Evolutionary conservation across 2,329 filamentous ascomycete species (phyloP), one percentile per base, ranked within the genome.

Genomic region (Ceratocystis ficicola): DNA sequence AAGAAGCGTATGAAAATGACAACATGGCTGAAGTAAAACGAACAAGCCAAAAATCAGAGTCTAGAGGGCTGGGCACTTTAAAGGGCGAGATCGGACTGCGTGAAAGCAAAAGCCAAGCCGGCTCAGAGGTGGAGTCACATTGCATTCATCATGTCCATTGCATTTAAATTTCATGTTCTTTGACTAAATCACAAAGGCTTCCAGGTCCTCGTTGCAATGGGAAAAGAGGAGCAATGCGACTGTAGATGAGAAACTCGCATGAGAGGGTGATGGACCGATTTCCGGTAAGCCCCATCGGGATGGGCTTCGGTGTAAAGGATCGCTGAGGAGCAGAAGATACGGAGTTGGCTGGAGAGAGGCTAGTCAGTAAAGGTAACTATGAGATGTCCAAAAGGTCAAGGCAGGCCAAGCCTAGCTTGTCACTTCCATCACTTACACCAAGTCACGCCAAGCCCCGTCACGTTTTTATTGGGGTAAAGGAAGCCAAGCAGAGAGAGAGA

Each of bases 281-380:
- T 59, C 55, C 55, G 28, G 28, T 59, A 30, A 59, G 32, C 55
- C 55, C 55, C 28, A n/a, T 36, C 15, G 28, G 52, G 52, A 8
- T 30, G n/a, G 28, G 52, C 28, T 59, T 59, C 52, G 55, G 55
- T 36, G 55, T 59, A 59, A 62, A 44, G 32, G 36, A 62, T 44
- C 60, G 12, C 36, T 44, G 36, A 28, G 32, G 46, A 22, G 44
- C 3, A n/a, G 36, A 20, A 59, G 5, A 59, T 32, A n/a, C 22
- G 48, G n/a, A 12, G n/a, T 3, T 52, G n/a, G n/a, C n/a, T 50
- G 46, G 3, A 22, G 22, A 50, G 8, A 22, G 17, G 6, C n/a
- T 50, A 36, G 50, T 10, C 15, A 30, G 17, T 57, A 57, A 4
- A 30, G 22, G 46, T 1, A 7, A 41, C 36, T 41, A 4, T 41